phyloP scores from a whole-genome alignment of 106 monocot species.

The Apostasia ramifera region DNA sequence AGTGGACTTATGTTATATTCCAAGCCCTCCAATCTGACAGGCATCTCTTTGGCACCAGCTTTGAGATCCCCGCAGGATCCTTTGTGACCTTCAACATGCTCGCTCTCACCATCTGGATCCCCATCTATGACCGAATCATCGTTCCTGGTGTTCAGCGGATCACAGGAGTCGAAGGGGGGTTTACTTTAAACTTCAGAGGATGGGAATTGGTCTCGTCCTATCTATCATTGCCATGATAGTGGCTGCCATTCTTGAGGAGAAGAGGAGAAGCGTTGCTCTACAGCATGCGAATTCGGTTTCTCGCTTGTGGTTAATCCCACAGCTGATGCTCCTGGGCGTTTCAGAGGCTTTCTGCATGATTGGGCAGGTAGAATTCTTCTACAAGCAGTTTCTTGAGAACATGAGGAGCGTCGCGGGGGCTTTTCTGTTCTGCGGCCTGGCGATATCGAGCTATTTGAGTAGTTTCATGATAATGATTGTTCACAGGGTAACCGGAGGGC shows the following conservation, averaged over 20 bases:
- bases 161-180: conserved; percentile 19
- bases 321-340: not conserved
- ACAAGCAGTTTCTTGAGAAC: conserved; percentile 4
- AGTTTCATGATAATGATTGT: not conserved
- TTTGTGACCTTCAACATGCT: conserved; percentile 31
- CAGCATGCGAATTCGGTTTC: not conserved
- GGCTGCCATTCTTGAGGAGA: not conserved
- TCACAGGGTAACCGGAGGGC: not conserved
- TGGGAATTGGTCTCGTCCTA: not conserved
- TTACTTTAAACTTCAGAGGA: conserved; percentile 39
- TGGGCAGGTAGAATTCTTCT: not conserved
- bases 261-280: not conserved
- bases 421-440: not conserved
- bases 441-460: not conserved
- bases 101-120: conserved; percentile 29
- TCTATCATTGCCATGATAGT: conserved; percentile 1
- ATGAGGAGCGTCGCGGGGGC: not conserved
- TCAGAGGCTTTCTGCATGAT: conserved; percentile 1
- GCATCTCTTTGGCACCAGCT: conserved; percentile 9
- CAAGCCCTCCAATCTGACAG: conserved; percentile 42
- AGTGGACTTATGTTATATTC: conserved; percentile 17
- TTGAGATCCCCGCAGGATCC: conserved; percentile 30
- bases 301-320: not conserved
- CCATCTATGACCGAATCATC: conserved; percentile 29
- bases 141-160: conserved; percentile 18